A percentile compares a stretch with the other conserved stretches of the same genome.
phyloP scores from a whole-genome alignment of 1,139 yeast genomes.

The Geotrichum siamense region DNA sequence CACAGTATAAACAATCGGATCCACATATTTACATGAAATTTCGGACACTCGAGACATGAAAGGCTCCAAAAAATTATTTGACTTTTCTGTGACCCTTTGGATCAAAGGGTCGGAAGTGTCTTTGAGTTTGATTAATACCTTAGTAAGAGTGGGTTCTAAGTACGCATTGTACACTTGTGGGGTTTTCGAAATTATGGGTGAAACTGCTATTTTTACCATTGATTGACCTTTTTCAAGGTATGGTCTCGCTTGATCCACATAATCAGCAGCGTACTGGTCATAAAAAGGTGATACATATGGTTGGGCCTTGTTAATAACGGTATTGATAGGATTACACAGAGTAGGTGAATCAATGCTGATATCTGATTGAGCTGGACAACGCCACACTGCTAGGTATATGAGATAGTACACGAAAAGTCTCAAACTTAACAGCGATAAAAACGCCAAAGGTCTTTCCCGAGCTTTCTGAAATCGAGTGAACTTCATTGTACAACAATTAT shows the following conservation, averaged over 20 bases:
- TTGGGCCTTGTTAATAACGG: slow-evolving; percentile 16
- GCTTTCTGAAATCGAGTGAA: not conserved
- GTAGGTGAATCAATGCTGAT: slow-evolving; percentile 20
- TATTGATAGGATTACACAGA: slow-evolving; percentile 25
- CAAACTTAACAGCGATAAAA: not conserved
- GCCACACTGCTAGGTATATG: slow-evolving; percentile 26
- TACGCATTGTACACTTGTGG: slow-evolving; percentile 18
- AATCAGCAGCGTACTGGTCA: slow-evolving; percentile 13
- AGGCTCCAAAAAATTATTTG: slow-evolving; percentile 19
- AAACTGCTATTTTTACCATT: not conserved
- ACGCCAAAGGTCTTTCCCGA: not conserved
- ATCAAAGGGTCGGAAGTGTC: slow-evolving; percentile 18
- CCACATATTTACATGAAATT: slow-evolving; percentile 16
- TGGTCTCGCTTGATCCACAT: slow-evolving; percentile 21
- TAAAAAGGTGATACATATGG: slow-evolving; percentile 19
- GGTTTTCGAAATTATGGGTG: slow-evolving; percentile 1
- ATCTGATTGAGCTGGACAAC: slow-evolving; percentile 24
- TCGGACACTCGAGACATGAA: slow-evolving; percentile 11
- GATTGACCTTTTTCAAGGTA: slow-evolving; percentile 19
- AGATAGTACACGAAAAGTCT: slow-evolving; percentile 27
- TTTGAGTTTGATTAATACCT: slow-evolving; percentile 9
- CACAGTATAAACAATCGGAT: slow-evolving; percentile 17
- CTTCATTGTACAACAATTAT: not conserved
- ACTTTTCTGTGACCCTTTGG: slow-evolving; percentile 15
- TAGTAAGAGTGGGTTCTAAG: slow-evolving; percentile 21